Conservation (phyloP, 805 yeast species). For the Candida tallmaniae region DNA sequence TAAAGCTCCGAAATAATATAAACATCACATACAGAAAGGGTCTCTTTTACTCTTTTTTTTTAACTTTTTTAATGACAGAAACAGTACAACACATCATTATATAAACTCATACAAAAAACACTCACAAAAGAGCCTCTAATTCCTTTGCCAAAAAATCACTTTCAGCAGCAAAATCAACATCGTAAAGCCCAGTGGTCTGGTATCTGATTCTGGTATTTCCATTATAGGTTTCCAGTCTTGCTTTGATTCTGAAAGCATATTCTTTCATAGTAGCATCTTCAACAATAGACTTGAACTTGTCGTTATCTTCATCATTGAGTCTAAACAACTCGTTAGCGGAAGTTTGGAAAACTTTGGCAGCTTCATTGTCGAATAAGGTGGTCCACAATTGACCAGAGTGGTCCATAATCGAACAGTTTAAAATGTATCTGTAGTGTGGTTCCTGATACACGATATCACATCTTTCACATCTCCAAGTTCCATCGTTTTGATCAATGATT, state of each 20-base stretch:
- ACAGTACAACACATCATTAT: no score
- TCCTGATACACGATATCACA: constrained; percentile 66
- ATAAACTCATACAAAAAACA: background rate
- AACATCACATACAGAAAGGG: no score
- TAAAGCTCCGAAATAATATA: no score
- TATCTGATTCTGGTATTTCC: constrained; percentile 75
- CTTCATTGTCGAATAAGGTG: constrained; percentile 83
- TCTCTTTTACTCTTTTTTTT: background rate
- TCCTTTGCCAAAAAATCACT: constrained; percentile 50
- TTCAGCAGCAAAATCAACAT: constrained; percentile 55
- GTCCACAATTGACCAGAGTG: constrained; percentile 81
- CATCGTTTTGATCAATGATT: constrained; percentile 64
- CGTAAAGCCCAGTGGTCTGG: constrained; percentile 52
- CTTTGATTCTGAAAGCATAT: constrained; percentile 71
- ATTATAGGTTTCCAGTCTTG: constrained; percentile 79
- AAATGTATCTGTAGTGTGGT: constrained; percentile 77
- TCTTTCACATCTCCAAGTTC: constrained; percentile 90
- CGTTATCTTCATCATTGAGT: constrained; percentile 38
- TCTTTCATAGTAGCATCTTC: constrained; percentile 58
- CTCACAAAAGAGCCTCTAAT: constrained; percentile 26
- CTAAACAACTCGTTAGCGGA: constrained; percentile 59
- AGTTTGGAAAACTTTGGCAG: constrained; percentile 59
- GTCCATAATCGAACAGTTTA: constrained; percentile 76
- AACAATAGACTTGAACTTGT: constrained; percentile 41
- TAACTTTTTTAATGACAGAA: background rate